Evolutionary conservation across 768 basidiomycete species (phyloP), one percentile per base, ranked within the genome.

Genomic region (Tephrocybe sp.): DNA sequence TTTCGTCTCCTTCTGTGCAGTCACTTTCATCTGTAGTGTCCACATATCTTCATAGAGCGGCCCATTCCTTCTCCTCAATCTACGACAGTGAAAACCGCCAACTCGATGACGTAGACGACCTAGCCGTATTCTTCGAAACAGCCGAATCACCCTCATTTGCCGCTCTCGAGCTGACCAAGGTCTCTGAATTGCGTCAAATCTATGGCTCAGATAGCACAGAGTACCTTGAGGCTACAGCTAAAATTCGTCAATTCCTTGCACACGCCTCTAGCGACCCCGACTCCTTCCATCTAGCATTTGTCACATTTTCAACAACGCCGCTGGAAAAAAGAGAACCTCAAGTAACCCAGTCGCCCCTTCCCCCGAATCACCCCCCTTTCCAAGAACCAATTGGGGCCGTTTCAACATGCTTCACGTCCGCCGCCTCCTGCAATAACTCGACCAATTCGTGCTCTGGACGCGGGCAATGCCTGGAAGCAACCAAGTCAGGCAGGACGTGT

Each of bases 371-470:
- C 13, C 70, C 74, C 2, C 63, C 74, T 5, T 72, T 77, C 7
- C 72, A 77, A 51, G 64, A 79, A 52, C 84, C 85, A 1, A 78
- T 84, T 45, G 77, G 77, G 45, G 76, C 76, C 30, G 64, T 83
- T 25, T 79, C 84, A 12, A 78, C 81, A 5, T 93, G 91, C 69
- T 84, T 81, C 61, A 58, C 69, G 2, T 75, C 78, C 19, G 64
- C 66, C 16, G 74, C 80, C 19, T 64, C 71, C 1, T 93, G 91
- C 64, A 68, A 61, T 22, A 81, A 85, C 55, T 71, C 72, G 41
- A 93, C 91, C 6, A 72, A 71, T 40, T 59, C 71, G 19, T 93
- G 91, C 64, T 87, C 85, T 7, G 85, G 86, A 8, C 75, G 81
- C 41, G 91, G 91, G 0, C 59, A 78, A 53, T 93, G 91, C 57